These are phyloP conservation scores for Solanum paucissectum DNA, from an alignment of 257 asterid genomes.

Conservation along the genomic window DNA sequence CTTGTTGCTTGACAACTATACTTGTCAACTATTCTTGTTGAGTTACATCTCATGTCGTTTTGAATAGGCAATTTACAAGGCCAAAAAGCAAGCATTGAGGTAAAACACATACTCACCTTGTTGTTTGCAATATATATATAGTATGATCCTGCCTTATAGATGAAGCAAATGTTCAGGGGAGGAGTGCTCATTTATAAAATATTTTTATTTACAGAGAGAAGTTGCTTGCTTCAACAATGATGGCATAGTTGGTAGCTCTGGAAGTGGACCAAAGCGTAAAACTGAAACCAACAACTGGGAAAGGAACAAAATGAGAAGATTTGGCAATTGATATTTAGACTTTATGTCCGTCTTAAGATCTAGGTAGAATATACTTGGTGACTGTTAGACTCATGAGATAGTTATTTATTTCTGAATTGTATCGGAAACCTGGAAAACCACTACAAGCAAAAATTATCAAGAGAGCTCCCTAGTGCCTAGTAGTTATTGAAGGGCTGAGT, in stretches of 20 bases:
- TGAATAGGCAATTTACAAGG: background rate
- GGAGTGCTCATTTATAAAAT: background rate
- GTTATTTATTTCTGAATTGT: too few relatives aligned
- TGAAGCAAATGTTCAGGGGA: background rate
- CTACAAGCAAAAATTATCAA: too few relatives aligned
- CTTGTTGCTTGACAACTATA: background rate
- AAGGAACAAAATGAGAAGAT: background rate
- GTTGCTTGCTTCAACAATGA: background rate
- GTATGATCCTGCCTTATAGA: background rate
- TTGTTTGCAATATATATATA: background rate
- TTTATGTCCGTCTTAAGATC: background rate
- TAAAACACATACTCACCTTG: background rate
- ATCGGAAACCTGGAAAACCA: too few relatives aligned
- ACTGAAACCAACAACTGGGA: background rate
- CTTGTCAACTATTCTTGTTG: background rate
- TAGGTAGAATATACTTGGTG: background rate
- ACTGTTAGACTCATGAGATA: background rate
- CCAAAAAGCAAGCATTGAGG: slow-evolving; percentile 4
- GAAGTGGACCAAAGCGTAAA: slow-evolving; percentile 1
- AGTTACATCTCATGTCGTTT: background rate
- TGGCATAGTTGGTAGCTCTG: background rate
- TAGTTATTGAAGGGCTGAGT: background rate
- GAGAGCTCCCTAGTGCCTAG: too few relatives aligned
- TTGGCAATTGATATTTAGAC: background rate
- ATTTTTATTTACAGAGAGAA: slow-evolving; percentile 1